These are phyloP conservation scores for Ganoderma lucidum DNA, from an alignment of 1,284 basidiomycete species.

Conservation along the genomic window DNA sequence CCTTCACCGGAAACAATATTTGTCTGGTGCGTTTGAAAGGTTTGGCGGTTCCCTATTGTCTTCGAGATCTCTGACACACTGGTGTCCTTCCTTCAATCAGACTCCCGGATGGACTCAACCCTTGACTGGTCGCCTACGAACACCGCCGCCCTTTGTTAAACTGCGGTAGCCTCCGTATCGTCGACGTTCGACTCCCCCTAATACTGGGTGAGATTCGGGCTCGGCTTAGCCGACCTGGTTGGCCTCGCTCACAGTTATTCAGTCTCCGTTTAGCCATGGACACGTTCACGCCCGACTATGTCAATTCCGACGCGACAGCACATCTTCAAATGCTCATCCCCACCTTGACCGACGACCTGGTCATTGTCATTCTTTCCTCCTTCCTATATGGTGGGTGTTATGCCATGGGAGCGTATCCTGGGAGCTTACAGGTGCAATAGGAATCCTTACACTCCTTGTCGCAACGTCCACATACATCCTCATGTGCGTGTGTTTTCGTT, in stretches of 20 bases:
- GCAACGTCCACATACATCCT: constrained; percentile 4
- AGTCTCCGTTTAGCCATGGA: neutral
- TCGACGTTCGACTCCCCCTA: neutral
- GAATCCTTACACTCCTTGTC: neutral
- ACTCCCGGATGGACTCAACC: neutral
- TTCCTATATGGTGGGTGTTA: constrained; percentile 10
- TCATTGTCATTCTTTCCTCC: constrained; percentile 6
- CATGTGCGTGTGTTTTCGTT: neutral
- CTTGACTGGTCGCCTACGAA: neutral
- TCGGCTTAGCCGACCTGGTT: neutral
- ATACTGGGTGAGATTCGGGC: neutral
- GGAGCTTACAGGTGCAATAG: neutral
- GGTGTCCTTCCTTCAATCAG: neutral
- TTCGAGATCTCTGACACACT: neutral
- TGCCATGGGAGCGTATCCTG: neutral
- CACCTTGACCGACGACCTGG: neutral
- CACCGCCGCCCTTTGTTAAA: neutral
- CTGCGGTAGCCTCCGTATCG: neutral
- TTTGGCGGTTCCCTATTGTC: neutral
- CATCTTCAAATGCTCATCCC: neutral
- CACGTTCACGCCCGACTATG: neutral
- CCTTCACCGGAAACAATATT: neutral
- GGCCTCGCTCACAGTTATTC: neutral
- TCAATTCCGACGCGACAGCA: neutral
- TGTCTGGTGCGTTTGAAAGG: neutral